phyloP scores from a whole-genome alignment of 257 asterid genomes.

The Oldenlandia corymbosa region DNA sequence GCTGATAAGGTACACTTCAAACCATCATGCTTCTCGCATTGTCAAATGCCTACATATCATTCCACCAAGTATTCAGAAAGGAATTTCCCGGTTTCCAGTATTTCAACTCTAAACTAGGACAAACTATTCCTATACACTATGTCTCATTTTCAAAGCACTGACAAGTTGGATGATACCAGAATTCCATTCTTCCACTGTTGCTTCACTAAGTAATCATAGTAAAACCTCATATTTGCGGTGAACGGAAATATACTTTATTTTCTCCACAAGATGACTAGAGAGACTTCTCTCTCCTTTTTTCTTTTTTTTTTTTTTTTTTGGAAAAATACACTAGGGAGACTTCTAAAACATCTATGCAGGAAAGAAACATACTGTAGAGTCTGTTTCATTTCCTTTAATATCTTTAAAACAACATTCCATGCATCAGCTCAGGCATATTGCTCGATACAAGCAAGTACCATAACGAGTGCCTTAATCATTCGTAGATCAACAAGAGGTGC shows the following conservation, averaged over 20 bases:
- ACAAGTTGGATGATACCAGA: not conserved
- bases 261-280: too few species aligned
- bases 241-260: not conserved
- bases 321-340: not conserved
- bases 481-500: conserved; percentile 27
- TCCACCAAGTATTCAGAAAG: conserved; percentile 1
- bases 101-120: not conserved
- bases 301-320: too few species aligned
- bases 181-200: not conserved
- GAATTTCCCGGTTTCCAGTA: not conserved
- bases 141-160: not conserved
- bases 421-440: conserved; percentile 1
- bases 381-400: not conserved
- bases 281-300: too few species aligned
- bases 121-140: not conserved
- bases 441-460: not conserved
- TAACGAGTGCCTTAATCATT: conserved; percentile 1
- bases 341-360: not conserved
- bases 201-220: not conserved
- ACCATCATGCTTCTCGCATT: too few species aligned
- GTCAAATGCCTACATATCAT: not conserved
- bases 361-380: not conserved
- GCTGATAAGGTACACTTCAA: too few species aligned
- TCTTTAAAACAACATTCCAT: not conserved
- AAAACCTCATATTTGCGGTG: not conserved